These are phyloP conservation scores for Moniliophthora roreri DNA, from an alignment of 1,284 basidiomycete species.

Conservation along the genomic window DNA sequence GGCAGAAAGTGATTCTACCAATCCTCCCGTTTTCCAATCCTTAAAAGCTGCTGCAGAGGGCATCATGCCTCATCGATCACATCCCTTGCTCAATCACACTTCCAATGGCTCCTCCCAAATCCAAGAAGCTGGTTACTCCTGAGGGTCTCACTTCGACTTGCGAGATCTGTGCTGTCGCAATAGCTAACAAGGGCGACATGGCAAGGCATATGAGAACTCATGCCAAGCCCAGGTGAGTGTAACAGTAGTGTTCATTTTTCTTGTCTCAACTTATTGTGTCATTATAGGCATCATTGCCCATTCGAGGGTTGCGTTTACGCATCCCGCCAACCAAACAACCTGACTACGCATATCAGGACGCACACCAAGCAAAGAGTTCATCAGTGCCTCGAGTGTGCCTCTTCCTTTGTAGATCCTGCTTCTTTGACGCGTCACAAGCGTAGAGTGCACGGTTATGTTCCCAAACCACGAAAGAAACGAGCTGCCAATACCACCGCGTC, in stretches of 20 bases:
- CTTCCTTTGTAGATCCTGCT: conserved; percentile 10
- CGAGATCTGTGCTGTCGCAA: conserved; percentile 2
- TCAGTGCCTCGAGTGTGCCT: conserved; percentile 9
- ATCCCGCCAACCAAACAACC: conserved; percentile 4
- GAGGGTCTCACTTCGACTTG: neutral
- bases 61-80: no score
- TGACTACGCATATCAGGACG: conserved; percentile 8
- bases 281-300: conserved; percentile 2
- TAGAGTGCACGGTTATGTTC: conserved; percentile 16
- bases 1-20: no score
- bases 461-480: conserved; percentile 12
- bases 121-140: neutral
- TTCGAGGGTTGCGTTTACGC: conserved; percentile 4
- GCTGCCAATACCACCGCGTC: neutral
- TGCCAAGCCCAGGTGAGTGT: neutral
- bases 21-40: neutral
- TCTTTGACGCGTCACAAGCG: conserved; percentile 18
- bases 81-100: no score
- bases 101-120: conserved; percentile 3
- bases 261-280: neutral
- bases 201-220: conserved; percentile 8
- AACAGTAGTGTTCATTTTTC: neutral
- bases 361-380: conserved; percentile 7
- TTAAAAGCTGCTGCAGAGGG: neutral
- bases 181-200: conserved; percentile 4